These are phyloP conservation scores for Claviceps sp. DNA, from an alignment of 2,329 filamentous ascomycete genomes.

Conservation along the genomic window DNA sequence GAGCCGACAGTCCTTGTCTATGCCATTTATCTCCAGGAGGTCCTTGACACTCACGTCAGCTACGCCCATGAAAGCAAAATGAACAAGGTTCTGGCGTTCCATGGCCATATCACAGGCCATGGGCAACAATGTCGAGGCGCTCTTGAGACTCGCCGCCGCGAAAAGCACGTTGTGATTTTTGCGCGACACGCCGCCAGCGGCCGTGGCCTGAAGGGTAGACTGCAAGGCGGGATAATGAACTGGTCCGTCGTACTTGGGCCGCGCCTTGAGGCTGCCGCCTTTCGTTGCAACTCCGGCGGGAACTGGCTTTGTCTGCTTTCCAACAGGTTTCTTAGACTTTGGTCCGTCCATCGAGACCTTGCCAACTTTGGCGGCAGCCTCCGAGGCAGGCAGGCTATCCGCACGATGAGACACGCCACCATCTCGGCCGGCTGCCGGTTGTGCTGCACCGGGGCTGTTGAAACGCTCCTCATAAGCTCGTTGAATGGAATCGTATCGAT, in stretches of 20 bases:
- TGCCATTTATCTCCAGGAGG: constrained; percentile 64
- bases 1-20: constrained; percentile 57
- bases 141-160: constrained; percentile 60
- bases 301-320: not conserved
- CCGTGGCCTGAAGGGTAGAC: constrained; percentile 44
- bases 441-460: not conserved
- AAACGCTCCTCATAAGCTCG: not conserved
- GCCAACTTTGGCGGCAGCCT: not conserved
- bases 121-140: constrained; percentile 59
- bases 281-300: too few species aligned
- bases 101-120: constrained; percentile 77
- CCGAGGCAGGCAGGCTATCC: not conserved
- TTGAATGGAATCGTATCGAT: not conserved
- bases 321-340: not conserved
- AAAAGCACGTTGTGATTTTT: constrained; percentile 66
- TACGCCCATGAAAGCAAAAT: constrained; percentile 67
- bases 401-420: not conserved
- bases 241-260: constrained; percentile 47
- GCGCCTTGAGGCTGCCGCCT: not conserved
- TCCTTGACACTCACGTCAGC: constrained; percentile 56
- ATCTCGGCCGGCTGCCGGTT: too few species aligned
- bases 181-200: constrained; percentile 35
- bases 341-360: not conserved
- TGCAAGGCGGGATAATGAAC: constrained; percentile 56
- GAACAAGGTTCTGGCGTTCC: constrained; percentile 58